Percentiles rank a stretch among this genome's conserved stretches.
Evolutionary conservation across 2,329 filamentous ascomycete species (phyloP).

Genomic region (Aspergillus novofumigatus): DNA sequence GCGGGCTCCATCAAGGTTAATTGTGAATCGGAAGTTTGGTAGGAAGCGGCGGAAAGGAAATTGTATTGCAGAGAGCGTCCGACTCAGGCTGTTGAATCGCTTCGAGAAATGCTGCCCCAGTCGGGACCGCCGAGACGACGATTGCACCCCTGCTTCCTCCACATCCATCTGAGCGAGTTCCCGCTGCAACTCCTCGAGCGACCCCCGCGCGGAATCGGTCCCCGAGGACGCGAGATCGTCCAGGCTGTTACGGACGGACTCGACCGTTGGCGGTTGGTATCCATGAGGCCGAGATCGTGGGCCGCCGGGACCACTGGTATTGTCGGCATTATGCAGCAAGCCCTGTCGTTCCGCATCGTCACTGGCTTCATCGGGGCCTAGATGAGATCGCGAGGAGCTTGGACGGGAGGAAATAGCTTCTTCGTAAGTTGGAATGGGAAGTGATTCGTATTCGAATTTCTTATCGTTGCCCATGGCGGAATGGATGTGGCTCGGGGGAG

Average conservation of each 20-base stretch:
- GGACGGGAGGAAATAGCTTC: constrained; percentile 65
- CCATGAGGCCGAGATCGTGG: constrained; percentile 47
- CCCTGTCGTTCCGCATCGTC: constrained; percentile 74
- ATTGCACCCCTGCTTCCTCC: constrained; percentile 56
- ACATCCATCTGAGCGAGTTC: constrained; percentile 90
- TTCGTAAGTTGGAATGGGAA: constrained; percentile 79
- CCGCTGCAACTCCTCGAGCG: constrained; percentile 64
- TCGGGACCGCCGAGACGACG: constrained; percentile 31
- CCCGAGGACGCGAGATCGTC: constrained; percentile 53
- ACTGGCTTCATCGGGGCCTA: constrained; percentile 57
- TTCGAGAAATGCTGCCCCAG: constrained; percentile 53
- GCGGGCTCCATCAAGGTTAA: constrained; percentile 34
- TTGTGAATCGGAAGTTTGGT: constrained; percentile 37
- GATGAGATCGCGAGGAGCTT: constrained; percentile 45
- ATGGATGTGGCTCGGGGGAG: constrained; percentile 28
- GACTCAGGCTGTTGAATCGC: constrained; percentile 52
- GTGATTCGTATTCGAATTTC: constrained; percentile 56
- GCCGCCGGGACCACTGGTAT: constrained; percentile 32
- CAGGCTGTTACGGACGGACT: constrained; percentile 66
- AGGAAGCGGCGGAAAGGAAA: constrained; percentile 47
- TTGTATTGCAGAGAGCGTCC: constrained; percentile 55
- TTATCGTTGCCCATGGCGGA: constrained; percentile 46
- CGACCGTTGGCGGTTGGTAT: constrained; percentile 78
- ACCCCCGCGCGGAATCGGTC: constrained; percentile 50
- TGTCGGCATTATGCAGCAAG: constrained; percentile 57